phyloP scores from a whole-genome alignment of 2,329 filamentous ascomycete genomes.

The Cordyceps pruinosa region DNA sequence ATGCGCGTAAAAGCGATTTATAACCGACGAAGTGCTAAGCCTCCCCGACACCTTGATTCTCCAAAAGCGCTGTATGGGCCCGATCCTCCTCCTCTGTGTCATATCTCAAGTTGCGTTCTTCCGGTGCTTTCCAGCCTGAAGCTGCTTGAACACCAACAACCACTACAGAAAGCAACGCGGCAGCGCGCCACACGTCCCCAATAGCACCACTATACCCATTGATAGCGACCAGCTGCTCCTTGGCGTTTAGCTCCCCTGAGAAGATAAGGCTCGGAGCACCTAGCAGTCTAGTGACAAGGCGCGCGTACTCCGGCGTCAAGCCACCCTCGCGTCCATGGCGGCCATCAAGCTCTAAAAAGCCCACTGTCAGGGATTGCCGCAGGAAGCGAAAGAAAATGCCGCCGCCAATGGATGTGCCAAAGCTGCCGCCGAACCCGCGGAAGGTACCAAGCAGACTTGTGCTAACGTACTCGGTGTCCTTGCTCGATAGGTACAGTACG shows the following conservation, averaged over 20 bases:
- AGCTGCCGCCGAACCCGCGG: slow-evolving; percentile 72
- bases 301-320: slow-evolving; percentile 27
- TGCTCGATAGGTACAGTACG: slow-evolving; percentile 62
- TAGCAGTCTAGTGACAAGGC: slow-evolving; percentile 40
- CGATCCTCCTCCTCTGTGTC: slow-evolving; percentile 27
- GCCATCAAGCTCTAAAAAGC: slow-evolving; percentile 46
- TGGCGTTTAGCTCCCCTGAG: slow-evolving; percentile 31
- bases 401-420: slow-evolving; percentile 72
- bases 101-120: slow-evolving; percentile 48
- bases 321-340: slow-evolving; percentile 15
- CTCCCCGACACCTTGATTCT: slow-evolving; percentile 28
- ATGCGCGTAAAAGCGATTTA: background rate
- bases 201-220: slow-evolving; percentile 41
- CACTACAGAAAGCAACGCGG: slow-evolving; percentile 35
- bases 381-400: slow-evolving; percentile 65
- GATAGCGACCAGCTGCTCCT: slow-evolving; percentile 40
- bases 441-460: slow-evolving; percentile 73
- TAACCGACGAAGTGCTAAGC: slow-evolving; percentile 10
- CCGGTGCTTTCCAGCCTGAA: slow-evolving; percentile 44
- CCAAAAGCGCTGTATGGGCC: slow-evolving; percentile 20
- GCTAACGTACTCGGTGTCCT: slow-evolving; percentile 64
- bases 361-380: slow-evolving; percentile 43
- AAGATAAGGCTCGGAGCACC: slow-evolving; percentile 46
- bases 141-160: slow-evolving; percentile 42
- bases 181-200: slow-evolving; percentile 39